These are phyloP conservation scores for Platanthera zijinensis DNA, from an alignment of 106 monocot genomes.

Conservation along the genomic window DNA sequence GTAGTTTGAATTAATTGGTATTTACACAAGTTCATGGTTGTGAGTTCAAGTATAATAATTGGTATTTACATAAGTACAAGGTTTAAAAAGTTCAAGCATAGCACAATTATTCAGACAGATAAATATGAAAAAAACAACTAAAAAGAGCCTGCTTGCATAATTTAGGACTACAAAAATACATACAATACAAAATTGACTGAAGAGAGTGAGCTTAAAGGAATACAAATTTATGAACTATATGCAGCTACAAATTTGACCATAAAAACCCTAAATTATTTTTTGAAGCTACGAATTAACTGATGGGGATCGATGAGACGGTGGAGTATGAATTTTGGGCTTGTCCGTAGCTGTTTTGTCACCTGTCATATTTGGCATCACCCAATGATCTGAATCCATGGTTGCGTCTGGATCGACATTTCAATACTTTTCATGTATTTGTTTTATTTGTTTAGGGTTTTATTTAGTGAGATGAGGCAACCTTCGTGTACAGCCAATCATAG, in stretches of 20 bases:
- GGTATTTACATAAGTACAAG: neutral
- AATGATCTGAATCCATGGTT: too few species aligned
- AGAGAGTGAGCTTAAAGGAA: neutral
- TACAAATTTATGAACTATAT: neutral
- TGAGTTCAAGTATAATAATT: too few species aligned
- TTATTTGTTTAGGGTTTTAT: too few species aligned
- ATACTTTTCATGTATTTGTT: too few species aligned
- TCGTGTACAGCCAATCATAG: too few species aligned
- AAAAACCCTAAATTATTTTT: neutral
- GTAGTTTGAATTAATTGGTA: neutral
- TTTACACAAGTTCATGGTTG: neutral
- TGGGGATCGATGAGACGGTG: too few species aligned
- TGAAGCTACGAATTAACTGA: too few species aligned
- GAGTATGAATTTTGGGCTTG: too few species aligned
- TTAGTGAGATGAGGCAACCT: too few species aligned
- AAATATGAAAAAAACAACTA: neutral
- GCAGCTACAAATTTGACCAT: neutral
- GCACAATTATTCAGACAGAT: neutral
- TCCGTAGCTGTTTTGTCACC: too few species aligned
- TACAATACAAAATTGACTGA: neutral
- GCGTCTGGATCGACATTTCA: too few species aligned
- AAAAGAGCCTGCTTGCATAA: neutral
- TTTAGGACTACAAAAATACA: neutral
- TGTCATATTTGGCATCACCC: too few species aligned
- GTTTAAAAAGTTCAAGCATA: neutral